Evolutionary conservation across 1,284 basidiomycete genomes (phyloP).

Genomic region (Cryptococcus sp.): DNA sequence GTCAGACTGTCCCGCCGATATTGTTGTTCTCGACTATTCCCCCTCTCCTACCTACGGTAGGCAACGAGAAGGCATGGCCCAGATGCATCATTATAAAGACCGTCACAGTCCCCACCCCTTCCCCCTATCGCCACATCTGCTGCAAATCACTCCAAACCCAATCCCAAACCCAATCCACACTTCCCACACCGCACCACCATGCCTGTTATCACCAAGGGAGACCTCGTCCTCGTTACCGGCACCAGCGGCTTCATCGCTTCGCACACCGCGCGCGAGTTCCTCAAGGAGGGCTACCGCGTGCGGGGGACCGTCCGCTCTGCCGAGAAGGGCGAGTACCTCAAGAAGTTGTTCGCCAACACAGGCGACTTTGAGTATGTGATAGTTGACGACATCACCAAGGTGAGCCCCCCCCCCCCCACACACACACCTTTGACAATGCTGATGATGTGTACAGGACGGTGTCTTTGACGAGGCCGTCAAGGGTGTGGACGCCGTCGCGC

Average conservation of each 20-base stretch:
- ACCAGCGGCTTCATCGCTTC: conserved; percentile 29
- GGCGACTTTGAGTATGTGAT: conserved; percentile 54
- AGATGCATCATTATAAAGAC: neutral
- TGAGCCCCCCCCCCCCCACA: conserved; percentile 29
- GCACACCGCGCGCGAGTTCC: conserved; percentile 28
- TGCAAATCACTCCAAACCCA: neutral
- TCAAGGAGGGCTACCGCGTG: conserved; percentile 49
- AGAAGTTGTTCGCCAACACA: conserved; percentile 51
- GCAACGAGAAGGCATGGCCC: too few species aligned
- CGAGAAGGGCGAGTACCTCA: conserved; percentile 56
- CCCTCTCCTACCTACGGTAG: too few species aligned
- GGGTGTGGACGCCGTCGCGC: conserved; percentile 59
- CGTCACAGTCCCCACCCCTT: neutral
- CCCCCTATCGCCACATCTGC: neutral
- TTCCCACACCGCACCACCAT: conserved; percentile 4
- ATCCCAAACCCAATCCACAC: neutral
- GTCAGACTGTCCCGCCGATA: too few species aligned
- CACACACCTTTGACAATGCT: neutral
- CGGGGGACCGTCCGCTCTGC: conserved; percentile 58
- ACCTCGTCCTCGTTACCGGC: conserved; percentile 26
- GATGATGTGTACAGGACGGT: conserved; percentile 52
- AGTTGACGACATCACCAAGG: conserved; percentile 58
- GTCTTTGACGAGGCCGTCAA: conserved; percentile 66
- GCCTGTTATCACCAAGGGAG: conserved; percentile 20
- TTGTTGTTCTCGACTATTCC: too few species aligned